A percentile compares a stretch with the other conserved stretches of the same genome.
phyloP scores from a whole-genome alignment of 495 filamentous ascomycete species.

The Neurospora sp. region DNA sequence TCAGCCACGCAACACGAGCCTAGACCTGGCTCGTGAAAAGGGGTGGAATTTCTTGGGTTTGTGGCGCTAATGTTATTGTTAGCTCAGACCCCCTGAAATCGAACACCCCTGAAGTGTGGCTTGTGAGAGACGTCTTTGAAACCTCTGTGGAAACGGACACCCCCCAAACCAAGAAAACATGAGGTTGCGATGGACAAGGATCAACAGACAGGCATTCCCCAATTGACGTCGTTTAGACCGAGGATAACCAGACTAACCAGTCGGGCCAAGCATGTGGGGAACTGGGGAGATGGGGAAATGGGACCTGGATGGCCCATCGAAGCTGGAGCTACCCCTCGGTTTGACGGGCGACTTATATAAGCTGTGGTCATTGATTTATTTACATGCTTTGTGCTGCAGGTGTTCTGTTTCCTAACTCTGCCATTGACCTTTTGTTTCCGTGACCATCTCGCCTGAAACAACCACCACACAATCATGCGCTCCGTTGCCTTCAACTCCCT shows the following conservation, averaged over 20 bases:
- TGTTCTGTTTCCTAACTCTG: neutral
- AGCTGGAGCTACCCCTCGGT: neutral
- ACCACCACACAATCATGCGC: neutral
- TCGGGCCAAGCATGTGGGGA: neutral
- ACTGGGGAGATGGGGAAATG: neutral
- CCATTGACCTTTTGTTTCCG: neutral
- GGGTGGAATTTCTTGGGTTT: neutral
- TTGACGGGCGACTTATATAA: neutral
- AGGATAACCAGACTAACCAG: neutral
- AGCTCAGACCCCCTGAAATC: neutral
- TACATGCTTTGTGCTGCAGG: neutral
- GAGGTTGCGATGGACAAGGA: neutral
- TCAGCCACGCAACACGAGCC: neutral
- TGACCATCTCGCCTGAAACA: neutral
- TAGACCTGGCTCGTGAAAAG: neutral
- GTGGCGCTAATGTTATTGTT: neutral
- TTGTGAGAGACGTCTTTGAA: neutral
- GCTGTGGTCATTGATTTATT: neutral
- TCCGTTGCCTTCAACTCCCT: slow-evolving; percentile 42
- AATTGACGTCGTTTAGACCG: neutral
- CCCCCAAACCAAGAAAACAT: neutral
- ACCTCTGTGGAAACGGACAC: neutral
- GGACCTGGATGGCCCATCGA: neutral
- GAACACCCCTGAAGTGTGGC: neutral
- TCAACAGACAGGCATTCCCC: neutral